A percentile compares a stretch with the other conserved stretches of the same genome.
These are phyloP conservation scores for Globisporangium viniferum DNA, from an alignment of 352 stramenopile species.

Conservation along the genomic window DNA sequence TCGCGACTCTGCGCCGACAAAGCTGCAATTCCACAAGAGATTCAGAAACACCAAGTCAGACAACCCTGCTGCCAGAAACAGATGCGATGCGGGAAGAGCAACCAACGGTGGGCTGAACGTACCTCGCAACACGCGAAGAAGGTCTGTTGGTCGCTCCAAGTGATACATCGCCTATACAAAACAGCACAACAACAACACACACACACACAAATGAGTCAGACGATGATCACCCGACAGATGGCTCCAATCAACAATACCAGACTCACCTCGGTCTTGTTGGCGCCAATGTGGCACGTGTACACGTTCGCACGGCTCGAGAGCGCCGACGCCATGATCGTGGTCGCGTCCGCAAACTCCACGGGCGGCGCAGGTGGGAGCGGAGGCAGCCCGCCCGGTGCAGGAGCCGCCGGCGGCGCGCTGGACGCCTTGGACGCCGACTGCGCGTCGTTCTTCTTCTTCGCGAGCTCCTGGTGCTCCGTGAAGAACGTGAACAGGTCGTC, in stretches of 20 bases:
- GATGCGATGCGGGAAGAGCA: not conserved
- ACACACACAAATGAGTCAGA: not conserved
- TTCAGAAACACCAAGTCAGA: not conserved
- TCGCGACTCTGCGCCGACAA: slow-evolving; percentile 59
- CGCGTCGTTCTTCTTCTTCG: slow-evolving; percentile 22
- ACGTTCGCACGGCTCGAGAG: slow-evolving; percentile 50
- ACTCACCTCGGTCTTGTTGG: slow-evolving; percentile 67
- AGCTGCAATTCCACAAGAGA: slow-evolving; percentile 23
- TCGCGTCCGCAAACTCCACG: slow-evolving; percentile 16
- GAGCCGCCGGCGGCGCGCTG: not conserved
- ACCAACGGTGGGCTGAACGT: slow-evolving; percentile 25
- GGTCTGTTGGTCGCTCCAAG: slow-evolving; percentile 54
- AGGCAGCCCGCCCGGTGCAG: slow-evolving; percentile 9
- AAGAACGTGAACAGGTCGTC: slow-evolving; percentile 88
- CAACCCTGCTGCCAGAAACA: slow-evolving; percentile 1
- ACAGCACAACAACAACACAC: not conserved
- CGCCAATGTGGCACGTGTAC: slow-evolving; percentile 72
- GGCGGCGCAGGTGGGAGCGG: slow-evolving; percentile 14
- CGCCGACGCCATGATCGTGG: slow-evolving; percentile 21
- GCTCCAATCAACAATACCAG: not conserved
- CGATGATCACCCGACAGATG: not conserved
- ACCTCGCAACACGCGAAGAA: slow-evolving; percentile 59
- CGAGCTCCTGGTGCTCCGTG: slow-evolving; percentile 52
- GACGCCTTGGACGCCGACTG: slow-evolving; percentile 2
- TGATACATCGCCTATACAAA: slow-evolving; percentile 63